Base-by-base conservation (phyloP, 2,329 filamentous ascomycete genomes). In the Claviceps humidiphila region DNA sequence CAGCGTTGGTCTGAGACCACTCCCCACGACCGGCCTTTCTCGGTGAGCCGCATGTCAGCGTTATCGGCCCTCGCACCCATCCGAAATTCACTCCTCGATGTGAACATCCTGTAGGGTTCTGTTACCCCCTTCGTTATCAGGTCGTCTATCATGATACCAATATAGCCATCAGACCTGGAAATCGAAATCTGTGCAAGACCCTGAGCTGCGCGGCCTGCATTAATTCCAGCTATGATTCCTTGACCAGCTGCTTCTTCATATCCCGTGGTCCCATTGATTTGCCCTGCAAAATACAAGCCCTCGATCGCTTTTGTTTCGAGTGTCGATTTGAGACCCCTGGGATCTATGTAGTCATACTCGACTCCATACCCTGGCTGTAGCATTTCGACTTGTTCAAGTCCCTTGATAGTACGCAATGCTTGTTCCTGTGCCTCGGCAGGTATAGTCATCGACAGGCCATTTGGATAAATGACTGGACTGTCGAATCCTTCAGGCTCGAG, bases 51-150 rank as follows among this genome's bases (percentile, higher is more conserved):
- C 5, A 85, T 68, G 68, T 98, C 93, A 39, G 93, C 93, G 64
- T 98, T 98, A 71, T 98, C 93, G 46, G 93, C 85, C 56, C 93
- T 85, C 2, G 89, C 82, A 44, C 85, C 88, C 78, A 98, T 90
- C 56, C 93, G 87, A 68, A 94, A 98, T 71, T 98, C 93, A 70
- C 87, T 95, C 57, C 93, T 82, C 5, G 87, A 87, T 2, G 93
- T 98, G 72, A 98, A 98, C 90, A 98, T 97, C 58, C 93, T 82
- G 69, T 98, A 98, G 1, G 93, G 93, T 64, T 98, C 93, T 2
- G 87, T 90, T 34, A 98, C 93, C 47, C 93, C 93, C 69, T 96
- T 97, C 22, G 91, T 97, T 63, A 95, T 84, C 40, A 98, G 80
- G 65, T 98, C 93, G 68, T 98, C 93, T 61, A 98, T 90, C 89